Percentiles rank a stretch among this genome's conserved stretches.
These are phyloP conservation scores for Secale cereale DNA, from an alignment of 176 grass and related monocot species.

Conservation along the genomic window DNA sequence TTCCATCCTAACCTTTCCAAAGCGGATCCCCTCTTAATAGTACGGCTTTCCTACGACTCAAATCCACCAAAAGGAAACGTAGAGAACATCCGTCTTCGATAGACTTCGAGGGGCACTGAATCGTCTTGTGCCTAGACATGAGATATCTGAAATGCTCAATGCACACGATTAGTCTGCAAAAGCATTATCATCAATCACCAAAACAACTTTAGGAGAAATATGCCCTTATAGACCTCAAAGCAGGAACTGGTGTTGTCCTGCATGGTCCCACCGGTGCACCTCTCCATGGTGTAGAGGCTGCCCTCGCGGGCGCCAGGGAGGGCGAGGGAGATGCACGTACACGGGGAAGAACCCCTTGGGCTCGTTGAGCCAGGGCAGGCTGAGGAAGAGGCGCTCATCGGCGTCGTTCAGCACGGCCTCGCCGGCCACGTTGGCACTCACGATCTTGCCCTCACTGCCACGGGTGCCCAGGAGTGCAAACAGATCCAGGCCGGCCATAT, in stretches of 20 bases:
- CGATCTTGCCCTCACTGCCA: not conserved
- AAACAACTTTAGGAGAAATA: no score
- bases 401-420: not conserved
- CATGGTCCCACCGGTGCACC: not conserved
- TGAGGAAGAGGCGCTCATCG: not conserved
- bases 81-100: no score
- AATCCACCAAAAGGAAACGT: no score
- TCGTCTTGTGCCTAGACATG: no score
- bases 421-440: not conserved
- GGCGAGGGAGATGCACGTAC: not conserved
- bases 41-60: no score
- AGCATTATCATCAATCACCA: no score
- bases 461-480: not conserved
- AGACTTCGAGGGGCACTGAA: no score
- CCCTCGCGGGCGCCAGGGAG: not conserved
- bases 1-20: no score
- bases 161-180: no score
- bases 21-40: no score
- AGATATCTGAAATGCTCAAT: no score
- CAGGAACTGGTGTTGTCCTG: not conserved
- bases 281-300: not conserved
- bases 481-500: not conserved
- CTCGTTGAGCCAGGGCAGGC: not conserved
- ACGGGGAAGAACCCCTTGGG: not conserved
- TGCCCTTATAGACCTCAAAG: not conserved